These are phyloP conservation scores for Microcera coccophila DNA, from an alignment of 2,329 filamentous ascomycete species.

Conservation along the genomic window DNA sequence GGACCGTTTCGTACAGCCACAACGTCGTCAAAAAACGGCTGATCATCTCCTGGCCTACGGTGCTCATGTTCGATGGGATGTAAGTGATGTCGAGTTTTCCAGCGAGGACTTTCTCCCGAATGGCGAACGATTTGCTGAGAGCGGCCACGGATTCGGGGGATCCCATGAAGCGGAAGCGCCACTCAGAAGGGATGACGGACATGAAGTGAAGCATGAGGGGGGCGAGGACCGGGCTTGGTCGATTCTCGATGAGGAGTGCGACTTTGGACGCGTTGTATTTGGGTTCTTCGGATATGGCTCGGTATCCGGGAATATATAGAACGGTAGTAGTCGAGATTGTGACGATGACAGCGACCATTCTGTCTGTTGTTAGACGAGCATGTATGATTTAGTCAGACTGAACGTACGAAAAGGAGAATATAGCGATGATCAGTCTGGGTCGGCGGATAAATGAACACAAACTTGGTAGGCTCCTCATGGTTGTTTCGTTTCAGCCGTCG, in stretches of 20 bases:
- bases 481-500: background rate
- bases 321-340: background rate
- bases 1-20: constrained; percentile 49
- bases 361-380: background rate
- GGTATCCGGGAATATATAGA: too few species aligned
- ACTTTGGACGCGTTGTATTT: constrained; percentile 41
- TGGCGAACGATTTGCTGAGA: constrained; percentile 44
- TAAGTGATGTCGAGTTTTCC: constrained; percentile 50
- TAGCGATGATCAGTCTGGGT: background rate
- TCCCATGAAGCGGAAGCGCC: constrained; percentile 56
- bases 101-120: constrained; percentile 39
- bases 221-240: constrained; percentile 46
- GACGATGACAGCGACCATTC: background rate
- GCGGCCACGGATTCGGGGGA: constrained; percentile 42
- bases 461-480: background rate
- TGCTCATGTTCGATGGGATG: constrained; percentile 51
- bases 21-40: constrained; percentile 49
- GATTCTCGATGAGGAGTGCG: constrained; percentile 53
- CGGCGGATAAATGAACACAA: background rate
- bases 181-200: constrained; percentile 53
- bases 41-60: constrained; percentile 49
- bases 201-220: constrained; percentile 55
- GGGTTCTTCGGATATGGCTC: background rate
- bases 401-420: background rate
- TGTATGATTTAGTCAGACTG: too few species aligned